Evolutionary conservation across 2,329 filamentous ascomycete species (phyloP).

Genomic region (Fusarium sp.): DNA sequence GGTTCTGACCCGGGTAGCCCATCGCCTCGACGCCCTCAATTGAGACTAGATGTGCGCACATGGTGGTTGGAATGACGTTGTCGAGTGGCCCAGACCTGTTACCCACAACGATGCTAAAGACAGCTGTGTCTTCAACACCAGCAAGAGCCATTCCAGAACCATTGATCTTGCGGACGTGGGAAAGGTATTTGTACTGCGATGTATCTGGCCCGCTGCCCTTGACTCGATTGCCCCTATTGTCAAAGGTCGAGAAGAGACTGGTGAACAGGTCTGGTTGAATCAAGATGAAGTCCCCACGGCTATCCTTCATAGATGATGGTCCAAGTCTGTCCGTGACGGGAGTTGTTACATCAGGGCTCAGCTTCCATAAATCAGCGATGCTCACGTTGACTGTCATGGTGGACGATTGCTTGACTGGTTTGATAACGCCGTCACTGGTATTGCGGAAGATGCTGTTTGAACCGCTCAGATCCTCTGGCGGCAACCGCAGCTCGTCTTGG

Average conservation of each 20-base stretch:
- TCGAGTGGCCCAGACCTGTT: slow-evolving; percentile 53
- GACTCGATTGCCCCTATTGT: background rate
- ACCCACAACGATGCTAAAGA: slow-evolving; percentile 55
- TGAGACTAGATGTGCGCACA: slow-evolving; percentile 57
- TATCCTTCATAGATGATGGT: background rate
- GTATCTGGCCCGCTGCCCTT: slow-evolving; percentile 27
- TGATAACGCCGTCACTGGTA: background rate
- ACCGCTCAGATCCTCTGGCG: slow-evolving; percentile 27
- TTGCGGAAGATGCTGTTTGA: slow-evolving; percentile 13
- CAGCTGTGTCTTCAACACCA: slow-evolving; percentile 49
- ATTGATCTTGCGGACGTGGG: slow-evolving; percentile 61
- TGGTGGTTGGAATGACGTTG: slow-evolving; percentile 42
- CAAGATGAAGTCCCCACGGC: slow-evolving; percentile 51
- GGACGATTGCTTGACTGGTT: slow-evolving; percentile 1
- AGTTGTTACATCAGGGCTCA: background rate
- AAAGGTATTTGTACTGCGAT: slow-evolving; percentile 50
- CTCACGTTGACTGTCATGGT: slow-evolving; percentile 36
- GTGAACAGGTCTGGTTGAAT: slow-evolving; percentile 47
- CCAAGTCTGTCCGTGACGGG: background rate
- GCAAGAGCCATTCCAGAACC: slow-evolving; percentile 56
- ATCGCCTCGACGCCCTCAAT: slow-evolving; percentile 56
- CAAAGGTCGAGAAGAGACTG: slow-evolving; percentile 38
- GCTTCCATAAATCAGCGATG: slow-evolving; percentile 5
- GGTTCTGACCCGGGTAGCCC: slow-evolving; percentile 23
- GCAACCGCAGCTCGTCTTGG: slow-evolving; percentile 55